phyloP scores from a whole-genome alignment of 2,329 filamentous ascomycete species.

The Aspergillus tamarii region DNA sequence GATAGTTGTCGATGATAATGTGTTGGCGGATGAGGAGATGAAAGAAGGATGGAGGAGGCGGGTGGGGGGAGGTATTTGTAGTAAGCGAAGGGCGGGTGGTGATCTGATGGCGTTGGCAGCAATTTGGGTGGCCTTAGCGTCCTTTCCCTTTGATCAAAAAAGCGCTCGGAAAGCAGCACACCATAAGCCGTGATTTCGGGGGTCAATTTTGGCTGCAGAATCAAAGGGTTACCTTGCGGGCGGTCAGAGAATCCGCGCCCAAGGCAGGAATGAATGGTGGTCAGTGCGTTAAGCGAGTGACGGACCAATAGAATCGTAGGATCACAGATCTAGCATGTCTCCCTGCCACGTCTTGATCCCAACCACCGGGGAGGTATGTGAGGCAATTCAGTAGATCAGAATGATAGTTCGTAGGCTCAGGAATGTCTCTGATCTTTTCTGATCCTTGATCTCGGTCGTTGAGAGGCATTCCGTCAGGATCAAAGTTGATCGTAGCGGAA shows the following conservation, averaged over 20 bases:
- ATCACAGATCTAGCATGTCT: slow-evolving; percentile 40
- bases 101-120: slow-evolving; percentile 37
- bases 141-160: slow-evolving; percentile 34
- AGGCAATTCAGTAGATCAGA: slow-evolving; percentile 20
- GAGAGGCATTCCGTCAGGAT: slow-evolving; percentile 27
- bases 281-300: slow-evolving; percentile 39
- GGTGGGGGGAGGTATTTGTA: slow-evolving; percentile 49
- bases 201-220: slow-evolving; percentile 31
- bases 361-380: slow-evolving; percentile 27
- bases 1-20: slow-evolving; percentile 25
- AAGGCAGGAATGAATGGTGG: slow-evolving; percentile 17
- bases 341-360: slow-evolving; percentile 39
- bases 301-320: slow-evolving; percentile 40
- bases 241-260: slow-evolving; percentile 15
- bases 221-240: slow-evolving; percentile 25
- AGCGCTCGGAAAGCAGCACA: slow-evolving; percentile 37
- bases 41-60: slow-evolving; percentile 40
- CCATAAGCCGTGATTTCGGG: slow-evolving; percentile 37
- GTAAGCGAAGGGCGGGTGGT: slow-evolving; percentile 36
- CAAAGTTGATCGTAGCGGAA: slow-evolving; percentile 27
- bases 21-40: slow-evolving; percentile 31
- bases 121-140: slow-evolving; percentile 32
- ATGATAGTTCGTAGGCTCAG: slow-evolving; percentile 15
- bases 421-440: slow-evolving; percentile 22
- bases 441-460: slow-evolving; percentile 24